Conservation (phyloP, 225 moss, liverwort and hornwort genomes). For the Bryum argenteum region DNA sequence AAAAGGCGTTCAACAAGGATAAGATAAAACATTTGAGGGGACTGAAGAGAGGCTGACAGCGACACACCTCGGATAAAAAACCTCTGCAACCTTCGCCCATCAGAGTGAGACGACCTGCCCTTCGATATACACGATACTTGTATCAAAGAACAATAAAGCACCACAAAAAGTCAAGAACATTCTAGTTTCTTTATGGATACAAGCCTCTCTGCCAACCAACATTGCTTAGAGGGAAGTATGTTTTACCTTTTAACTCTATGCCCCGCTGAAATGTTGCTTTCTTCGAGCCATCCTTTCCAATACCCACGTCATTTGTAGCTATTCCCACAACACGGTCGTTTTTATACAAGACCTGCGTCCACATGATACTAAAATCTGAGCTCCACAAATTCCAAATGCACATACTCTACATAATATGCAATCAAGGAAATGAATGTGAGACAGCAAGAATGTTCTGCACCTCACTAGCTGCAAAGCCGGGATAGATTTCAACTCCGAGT, state of each 20-base stretch:
- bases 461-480: constrained; percentile 90
- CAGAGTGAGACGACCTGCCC: constrained; percentile 71
- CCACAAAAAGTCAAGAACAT: constrained; percentile 2
- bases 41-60: constrained; percentile 6
- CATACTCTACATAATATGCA: not conserved
- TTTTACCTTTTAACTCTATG: constrained; percentile 72
- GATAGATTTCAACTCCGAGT: constrained; percentile 84
- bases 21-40: not conserved
- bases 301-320: constrained; percentile 82
- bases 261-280: constrained; percentile 74
- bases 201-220: not conserved
- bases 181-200: not conserved
- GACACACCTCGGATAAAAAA: constrained; percentile 71
- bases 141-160: constrained; percentile 12
- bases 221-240: not conserved
- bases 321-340: constrained; percentile 70
- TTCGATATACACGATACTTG: not conserved
- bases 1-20: not conserved
- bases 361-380: constrained; percentile 19
- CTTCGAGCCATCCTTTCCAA: constrained; percentile 70
- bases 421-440: constrained; percentile 2
- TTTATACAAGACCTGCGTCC: constrained; percentile 54
- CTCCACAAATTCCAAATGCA: constrained; percentile 7
- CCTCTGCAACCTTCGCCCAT: constrained; percentile 87
- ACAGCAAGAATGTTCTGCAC: constrained; percentile 22